phyloP scores from a whole-genome alignment of 176 grass and related monocot genomes.

The Paspalum vaginatum region DNA sequence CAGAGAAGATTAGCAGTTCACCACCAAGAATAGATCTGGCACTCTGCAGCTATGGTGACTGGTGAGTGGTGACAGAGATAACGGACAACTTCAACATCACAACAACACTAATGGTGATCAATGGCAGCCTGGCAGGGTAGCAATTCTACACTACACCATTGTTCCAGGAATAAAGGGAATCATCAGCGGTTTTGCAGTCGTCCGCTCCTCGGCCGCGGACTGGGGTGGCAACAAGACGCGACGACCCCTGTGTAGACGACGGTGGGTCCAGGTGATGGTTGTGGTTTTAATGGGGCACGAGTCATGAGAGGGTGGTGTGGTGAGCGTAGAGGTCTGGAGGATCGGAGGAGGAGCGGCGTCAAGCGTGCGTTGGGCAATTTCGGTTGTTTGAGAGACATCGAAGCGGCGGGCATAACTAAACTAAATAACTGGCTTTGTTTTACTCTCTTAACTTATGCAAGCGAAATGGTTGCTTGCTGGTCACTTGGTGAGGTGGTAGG shows the following conservation, averaged over 20 bases:
- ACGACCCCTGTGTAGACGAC: neutral
- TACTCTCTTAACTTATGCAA: neutral
- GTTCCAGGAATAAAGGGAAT: neutral
- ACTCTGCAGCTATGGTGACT: neutral
- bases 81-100: neutral
- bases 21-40: neutral
- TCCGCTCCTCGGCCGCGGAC: no score
- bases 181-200: neutral
- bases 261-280: neutral
- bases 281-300: neutral
- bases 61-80: neutral
- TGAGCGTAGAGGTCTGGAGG: neutral
- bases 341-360: neutral
- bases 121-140: neutral
- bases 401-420: neutral
- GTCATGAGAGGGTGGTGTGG: neutral
- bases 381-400: neutral
- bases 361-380: neutral
- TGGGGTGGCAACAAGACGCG: neutral
- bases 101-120: neutral
- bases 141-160: neutral
- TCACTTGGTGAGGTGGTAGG: no score
- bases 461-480: neutral
- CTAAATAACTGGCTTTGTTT: neutral
- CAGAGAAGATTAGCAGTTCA: no score